Conservation (phyloP, 176 grass and related monocot genomes). For the Coix lacrymajobi region DNA sequence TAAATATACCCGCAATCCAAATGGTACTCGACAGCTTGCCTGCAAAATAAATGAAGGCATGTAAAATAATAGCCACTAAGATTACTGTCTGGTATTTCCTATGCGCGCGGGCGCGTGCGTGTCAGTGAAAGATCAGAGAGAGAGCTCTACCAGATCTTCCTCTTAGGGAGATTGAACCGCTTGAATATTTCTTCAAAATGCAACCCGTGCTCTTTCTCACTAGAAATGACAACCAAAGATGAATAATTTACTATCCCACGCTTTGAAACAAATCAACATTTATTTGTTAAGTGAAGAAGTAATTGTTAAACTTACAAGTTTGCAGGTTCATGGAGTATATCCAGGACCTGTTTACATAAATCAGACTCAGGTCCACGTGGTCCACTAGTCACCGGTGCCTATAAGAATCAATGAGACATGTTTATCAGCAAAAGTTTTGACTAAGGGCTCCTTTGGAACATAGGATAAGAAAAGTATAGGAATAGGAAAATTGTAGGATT, state of each 20-base stretch:
- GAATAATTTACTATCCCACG: neutral
- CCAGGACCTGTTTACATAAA: conserved; percentile 52
- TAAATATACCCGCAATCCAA: conserved; percentile 55
- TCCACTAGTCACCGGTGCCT: conserved; percentile 19
- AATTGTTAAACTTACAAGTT: conserved; percentile 45
- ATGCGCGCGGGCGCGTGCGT: too few species aligned
- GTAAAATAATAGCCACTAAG: neutral
- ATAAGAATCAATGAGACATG: neutral
- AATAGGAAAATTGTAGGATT: too few species aligned
- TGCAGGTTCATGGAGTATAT: conserved; percentile 67
- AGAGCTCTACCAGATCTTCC: conserved; percentile 42
- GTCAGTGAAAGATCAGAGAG: neutral
- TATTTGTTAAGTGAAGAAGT: neutral
- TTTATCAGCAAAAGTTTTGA: neutral
- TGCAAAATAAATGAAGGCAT: conserved; percentile 24
- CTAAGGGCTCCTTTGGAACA: too few species aligned
- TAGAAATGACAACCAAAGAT: conserved; percentile 2
- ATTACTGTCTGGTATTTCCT: neutral
- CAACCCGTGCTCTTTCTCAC: conserved; percentile 64
- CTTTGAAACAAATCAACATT: neutral
- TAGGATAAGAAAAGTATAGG: too few species aligned
- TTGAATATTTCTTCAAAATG: conserved; percentile 70
- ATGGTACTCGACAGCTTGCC: conserved; percentile 59
- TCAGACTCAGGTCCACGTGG: conserved; percentile 43
- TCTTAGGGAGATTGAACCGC: conserved; percentile 34